A percentile compares a stretch with the other conserved stretches of the same genome.
Conservation (phyloP, 371 early-diverging fungal species). For the Mortierella sp. region DNA sequence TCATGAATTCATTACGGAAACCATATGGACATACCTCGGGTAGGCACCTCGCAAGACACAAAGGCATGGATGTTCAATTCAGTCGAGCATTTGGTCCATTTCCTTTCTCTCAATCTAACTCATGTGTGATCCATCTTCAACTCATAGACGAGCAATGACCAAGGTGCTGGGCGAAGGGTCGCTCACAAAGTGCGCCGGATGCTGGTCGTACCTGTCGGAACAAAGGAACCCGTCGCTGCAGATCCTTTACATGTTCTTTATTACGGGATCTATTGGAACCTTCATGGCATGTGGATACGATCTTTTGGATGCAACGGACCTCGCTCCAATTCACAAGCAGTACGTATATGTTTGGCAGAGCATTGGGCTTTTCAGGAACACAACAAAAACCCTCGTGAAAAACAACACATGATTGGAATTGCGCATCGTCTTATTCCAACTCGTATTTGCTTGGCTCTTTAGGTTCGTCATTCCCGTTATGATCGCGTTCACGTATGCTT, state of each 20-base stretch:
- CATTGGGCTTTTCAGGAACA: neutral
- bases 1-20: conserved; percentile 59
- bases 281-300: conserved; percentile 49
- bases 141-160: conserved; percentile 34
- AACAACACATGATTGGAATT: neutral
- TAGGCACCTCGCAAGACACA: conserved; percentile 1
- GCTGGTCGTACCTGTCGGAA: conserved; percentile 49
- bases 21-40: conserved; percentile 49
- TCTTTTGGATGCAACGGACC: conserved; percentile 36
- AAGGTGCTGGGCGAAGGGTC: conserved; percentile 35
- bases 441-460: neutral
- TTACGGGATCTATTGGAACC: conserved; percentile 41
- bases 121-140: neutral
- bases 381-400: neutral
- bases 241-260: conserved; percentile 50
- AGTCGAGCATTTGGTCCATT: neutral
- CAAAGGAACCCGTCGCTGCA: conserved; percentile 55
- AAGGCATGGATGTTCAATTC: neutral
- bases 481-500: conserved; percentile 70
- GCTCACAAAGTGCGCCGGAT: conserved; percentile 31
- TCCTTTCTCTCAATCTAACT: neutral
- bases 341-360: conserved; percentile 13
- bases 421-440: neutral
- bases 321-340: conserved; percentile 43
- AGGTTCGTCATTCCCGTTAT: conserved; percentile 67